Evolutionary conservation across 495 filamentous ascomycete genomes (phyloP).

Genomic region (Letharia lupina): DNA sequence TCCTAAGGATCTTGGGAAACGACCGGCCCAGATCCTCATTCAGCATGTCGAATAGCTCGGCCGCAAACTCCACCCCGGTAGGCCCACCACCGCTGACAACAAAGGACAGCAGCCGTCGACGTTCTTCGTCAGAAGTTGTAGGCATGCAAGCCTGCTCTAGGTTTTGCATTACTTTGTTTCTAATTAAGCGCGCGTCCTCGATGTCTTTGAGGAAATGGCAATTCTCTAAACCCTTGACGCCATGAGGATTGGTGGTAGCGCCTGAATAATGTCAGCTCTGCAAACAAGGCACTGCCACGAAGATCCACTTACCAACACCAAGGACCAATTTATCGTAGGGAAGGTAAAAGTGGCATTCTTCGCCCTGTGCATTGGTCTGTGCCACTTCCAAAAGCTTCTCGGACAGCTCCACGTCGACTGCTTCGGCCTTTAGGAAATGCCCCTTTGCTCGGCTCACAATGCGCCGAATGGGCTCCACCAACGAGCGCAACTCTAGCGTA

Average conservation of each 20-base stretch:
- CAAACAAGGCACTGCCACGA: neutral
- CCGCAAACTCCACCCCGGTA: constrained; percentile 95
- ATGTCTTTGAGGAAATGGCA: constrained; percentile 94
- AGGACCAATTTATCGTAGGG: constrained; percentile 99
- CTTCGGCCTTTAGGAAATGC: constrained; percentile 80
- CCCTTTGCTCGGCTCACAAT: constrained; percentile 71
- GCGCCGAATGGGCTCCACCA: constrained; percentile 86
- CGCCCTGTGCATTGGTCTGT: constrained; percentile 60
- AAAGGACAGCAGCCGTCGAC: constrained; percentile 81
- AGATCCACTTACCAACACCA: constrained; percentile 61
- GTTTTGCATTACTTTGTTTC: constrained; percentile 84
- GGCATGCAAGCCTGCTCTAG: constrained; percentile 90
- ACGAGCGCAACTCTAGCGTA: constrained; percentile 78
- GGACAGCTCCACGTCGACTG: constrained; percentile 84
- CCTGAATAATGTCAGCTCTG: constrained; percentile 37
- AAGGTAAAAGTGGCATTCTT: constrained; percentile 75
- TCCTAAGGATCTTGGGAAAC: constrained; percentile 84
- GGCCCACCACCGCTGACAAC: constrained; percentile 92
- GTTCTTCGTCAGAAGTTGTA: constrained; percentile 83
- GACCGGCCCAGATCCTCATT: constrained; percentile 83
- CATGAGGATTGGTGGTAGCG: constrained; percentile 87
- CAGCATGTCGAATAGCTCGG: constrained; percentile 88
- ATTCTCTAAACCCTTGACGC: constrained; percentile 89
- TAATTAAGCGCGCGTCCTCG: constrained; percentile 79
- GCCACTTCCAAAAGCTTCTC: constrained; percentile 81